Evolutionary conservation across 495 filamentous ascomycete genomes (phyloP), one percentile per base, ranked within the genome.

Genomic region (Neurospora sp.): DNA sequence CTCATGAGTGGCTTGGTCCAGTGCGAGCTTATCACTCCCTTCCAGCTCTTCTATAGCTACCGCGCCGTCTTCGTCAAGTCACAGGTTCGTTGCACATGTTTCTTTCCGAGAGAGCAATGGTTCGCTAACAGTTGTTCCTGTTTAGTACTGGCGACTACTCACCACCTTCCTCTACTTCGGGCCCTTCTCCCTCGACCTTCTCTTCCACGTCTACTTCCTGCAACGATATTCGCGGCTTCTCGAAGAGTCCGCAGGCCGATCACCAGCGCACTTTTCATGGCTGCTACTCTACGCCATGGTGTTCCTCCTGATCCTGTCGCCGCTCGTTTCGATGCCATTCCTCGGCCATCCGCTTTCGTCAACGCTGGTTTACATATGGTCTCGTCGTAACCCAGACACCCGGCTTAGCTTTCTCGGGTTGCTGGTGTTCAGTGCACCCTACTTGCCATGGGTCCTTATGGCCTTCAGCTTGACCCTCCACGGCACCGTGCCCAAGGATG

Each of bases 181-280:
- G 27, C 94, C 94, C 12, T 88, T 99, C 70, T 94, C 90, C 53
- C 90, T 99, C 76, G 96, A 99, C 82, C 90, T 99, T 35, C 87
- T 98, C 77, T 98, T 98, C 88, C 96, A 99, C 79, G 92, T 99
- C 82, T 99, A 98, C 87, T 99, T 99, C 86, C 89, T 98, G 61
- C 94, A 97, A 78, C 93, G 96, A 37, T 99, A 99, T 83, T 94
- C 94, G 12, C 93, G 96, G 45, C 90, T 98, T 39, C 90, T 99
- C 44, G 96, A 99, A 82, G 96, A 98, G 82, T 93, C 93, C 0
- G 94, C 93, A 59, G 94, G 94, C 40, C 89, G 90, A 48, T 96
- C 93, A 9, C 90, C 94, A 1, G 96, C 96, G 3, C 91, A 96
- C 76, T 99, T 97, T 85, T 91, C 94, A 22, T 99, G 95, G 95